These are phyloP conservation scores for Rubia balearica DNA, from an alignment of 305 asterid species.

Conservation along the genomic window DNA sequence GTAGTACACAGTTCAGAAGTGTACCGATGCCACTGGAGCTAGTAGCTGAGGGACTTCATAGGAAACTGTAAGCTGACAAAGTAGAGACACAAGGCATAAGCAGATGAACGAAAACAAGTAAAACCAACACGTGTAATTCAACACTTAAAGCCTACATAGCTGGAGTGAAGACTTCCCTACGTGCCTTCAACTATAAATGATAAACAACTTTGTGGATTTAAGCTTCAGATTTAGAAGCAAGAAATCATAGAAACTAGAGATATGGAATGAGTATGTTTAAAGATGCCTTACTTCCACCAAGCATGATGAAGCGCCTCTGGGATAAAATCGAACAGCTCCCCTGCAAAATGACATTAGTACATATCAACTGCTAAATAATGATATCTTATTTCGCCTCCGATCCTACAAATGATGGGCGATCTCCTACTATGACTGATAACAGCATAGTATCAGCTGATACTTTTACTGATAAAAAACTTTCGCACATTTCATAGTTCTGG, in stretches of 20 bases:
- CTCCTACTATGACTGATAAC: too few species aligned
- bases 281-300: conserved; percentile 56
- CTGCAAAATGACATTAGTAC: conserved; percentile 36
- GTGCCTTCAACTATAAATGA: background rate
- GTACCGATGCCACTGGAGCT: conserved; percentile 85
- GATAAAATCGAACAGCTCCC: conserved; percentile 92
- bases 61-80: conserved; percentile 77
- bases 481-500: background rate
- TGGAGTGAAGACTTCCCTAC: too few species aligned
- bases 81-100: background rate
- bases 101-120: background rate
- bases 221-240: conserved; percentile 3
- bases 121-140: background rate
- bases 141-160: background rate
- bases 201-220: background rate
- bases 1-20: conserved; percentile 22
- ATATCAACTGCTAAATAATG: background rate
- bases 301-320: conserved; percentile 72
- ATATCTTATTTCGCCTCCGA: background rate
- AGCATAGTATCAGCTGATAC: background rate
- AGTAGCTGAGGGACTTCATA: conserved; percentile 86
- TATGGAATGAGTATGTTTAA: conserved; percentile 10
- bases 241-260: background rate
- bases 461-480: background rate
- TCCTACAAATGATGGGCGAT: background rate